Evolutionary conservation across 1,139 yeast genomes (phyloP).

Genomic region (Saccharomycopsis phalli): DNA sequence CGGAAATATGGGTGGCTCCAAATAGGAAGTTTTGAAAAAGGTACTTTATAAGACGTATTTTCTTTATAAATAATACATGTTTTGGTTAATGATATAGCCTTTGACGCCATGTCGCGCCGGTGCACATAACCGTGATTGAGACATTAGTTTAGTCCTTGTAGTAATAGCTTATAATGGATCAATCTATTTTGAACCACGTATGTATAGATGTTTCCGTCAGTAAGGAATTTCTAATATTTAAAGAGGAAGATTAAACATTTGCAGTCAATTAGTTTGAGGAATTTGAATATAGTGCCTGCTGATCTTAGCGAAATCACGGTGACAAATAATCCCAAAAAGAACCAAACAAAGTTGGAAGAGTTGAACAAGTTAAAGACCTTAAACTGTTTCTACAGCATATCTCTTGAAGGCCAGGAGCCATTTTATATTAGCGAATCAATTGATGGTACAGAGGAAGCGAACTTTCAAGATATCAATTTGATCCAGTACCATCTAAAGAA

Average conservation of each 20-base stretch:
- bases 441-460: not conserved
- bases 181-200: not conserved
- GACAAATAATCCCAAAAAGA: not conserved
- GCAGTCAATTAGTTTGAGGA: constrained; percentile 11
- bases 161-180: not conserved
- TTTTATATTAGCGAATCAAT: constrained; percentile 18
- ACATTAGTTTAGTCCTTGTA: no score
- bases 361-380: not conserved
- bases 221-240: not conserved
- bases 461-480: constrained; percentile 17
- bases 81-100: no score
- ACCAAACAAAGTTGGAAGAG: not conserved
- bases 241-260: constrained; percentile 17
- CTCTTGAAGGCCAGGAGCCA: constrained; percentile 5
- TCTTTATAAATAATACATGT: no score
- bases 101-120: no score
- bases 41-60: no score
- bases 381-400: constrained; percentile 5
- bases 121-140: no score
- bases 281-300: not conserved
- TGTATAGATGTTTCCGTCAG: not conserved
- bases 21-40: no score
- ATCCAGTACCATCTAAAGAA: not conserved
- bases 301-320: not conserved
- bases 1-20: no score